A percentile compares a stretch with the other conserved stretches of the same genome.
phyloP scores from a whole-genome alignment of 768 basidiomycete genomes.

The Lactifluus rugatus region DNA sequence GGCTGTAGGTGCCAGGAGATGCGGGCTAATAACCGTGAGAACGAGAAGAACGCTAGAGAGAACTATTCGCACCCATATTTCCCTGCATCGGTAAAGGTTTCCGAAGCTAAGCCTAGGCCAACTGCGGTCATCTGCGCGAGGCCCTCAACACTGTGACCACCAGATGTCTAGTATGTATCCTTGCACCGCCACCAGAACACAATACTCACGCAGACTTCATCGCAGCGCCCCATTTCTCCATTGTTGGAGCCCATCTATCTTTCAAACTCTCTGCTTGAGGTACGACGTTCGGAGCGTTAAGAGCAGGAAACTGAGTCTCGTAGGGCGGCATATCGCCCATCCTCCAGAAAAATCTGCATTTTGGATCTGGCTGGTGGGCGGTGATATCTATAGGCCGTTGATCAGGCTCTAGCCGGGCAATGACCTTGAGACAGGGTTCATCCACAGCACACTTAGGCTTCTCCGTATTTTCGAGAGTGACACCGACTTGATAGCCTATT shows the following conservation, averaged over 20 bases:
- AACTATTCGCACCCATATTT: constrained; percentile 57
- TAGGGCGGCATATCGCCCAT: constrained; percentile 72
- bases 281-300: constrained; percentile 77
- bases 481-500: constrained; percentile 84
- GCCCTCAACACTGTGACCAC: constrained; percentile 54
- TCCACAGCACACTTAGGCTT: constrained; percentile 80
- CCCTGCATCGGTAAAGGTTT: constrained; percentile 71
- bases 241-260: constrained; percentile 55
- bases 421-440: constrained; percentile 73
- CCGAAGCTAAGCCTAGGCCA: constrained; percentile 64
- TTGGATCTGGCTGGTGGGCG: constrained; percentile 79
- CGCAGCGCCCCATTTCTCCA: constrained; percentile 79
- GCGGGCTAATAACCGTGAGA: constrained; percentile 41
- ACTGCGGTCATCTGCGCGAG: constrained; percentile 84
- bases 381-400: constrained; percentile 82
- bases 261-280: constrained; percentile 52
- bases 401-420: constrained; percentile 59
- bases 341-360: constrained; percentile 90
- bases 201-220: constrained; percentile 78
- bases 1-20: constrained; percentile 88
- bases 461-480: constrained; percentile 94
- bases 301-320: constrained; percentile 60
- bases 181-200: neutral
- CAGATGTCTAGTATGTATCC: constrained; percentile 6
- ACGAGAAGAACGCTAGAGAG: neutral